Conservation (phyloP, 352 stramenopile genomes). For the Phytophthora crassamura region DNA sequence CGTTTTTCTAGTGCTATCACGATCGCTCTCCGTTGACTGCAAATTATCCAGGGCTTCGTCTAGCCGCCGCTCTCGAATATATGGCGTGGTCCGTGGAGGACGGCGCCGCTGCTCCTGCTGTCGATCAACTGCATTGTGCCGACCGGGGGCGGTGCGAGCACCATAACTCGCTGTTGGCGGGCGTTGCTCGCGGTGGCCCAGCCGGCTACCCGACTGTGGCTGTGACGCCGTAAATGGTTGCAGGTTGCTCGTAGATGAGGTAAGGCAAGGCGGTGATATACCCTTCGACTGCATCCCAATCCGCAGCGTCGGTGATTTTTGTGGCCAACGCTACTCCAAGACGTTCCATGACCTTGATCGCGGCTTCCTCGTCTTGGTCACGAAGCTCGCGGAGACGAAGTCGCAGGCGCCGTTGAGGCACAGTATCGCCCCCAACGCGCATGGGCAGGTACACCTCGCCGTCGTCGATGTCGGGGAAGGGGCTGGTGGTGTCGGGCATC, state of each 20-base stretch:
- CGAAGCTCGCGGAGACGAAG: slow-evolving; percentile 8
- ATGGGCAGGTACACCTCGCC: slow-evolving; percentile 16
- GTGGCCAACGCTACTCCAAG: not conserved
- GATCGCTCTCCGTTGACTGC: not conserved
- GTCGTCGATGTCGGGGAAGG: slow-evolving; percentile 29
- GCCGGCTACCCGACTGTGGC: not conserved
- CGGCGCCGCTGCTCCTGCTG: not conserved
- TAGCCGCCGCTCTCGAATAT: not conserved
- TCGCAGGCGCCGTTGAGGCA: not conserved
- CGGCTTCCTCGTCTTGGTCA: slow-evolving; percentile 1
- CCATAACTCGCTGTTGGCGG: too few species aligned
- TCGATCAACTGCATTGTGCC: too few species aligned
- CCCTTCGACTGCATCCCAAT: slow-evolving; percentile 13
- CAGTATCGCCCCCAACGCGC: not conserved
- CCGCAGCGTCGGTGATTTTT: slow-evolving; percentile 16
- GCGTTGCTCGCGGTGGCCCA: too few species aligned
- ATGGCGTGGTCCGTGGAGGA: not conserved
- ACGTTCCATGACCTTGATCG: not conserved
- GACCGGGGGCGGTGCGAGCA: too few species aligned
- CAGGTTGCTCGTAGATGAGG: not conserved
- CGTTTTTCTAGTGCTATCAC: not conserved
- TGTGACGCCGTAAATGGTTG: slow-evolving; percentile 15
- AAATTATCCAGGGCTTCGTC: slow-evolving; percentile 16
- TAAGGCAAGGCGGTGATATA: slow-evolving; percentile 16
- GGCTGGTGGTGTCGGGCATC: not conserved